Base-by-base conservation (phyloP, 768 basidiomycete species). In the Leccinum imitatum region DNA sequence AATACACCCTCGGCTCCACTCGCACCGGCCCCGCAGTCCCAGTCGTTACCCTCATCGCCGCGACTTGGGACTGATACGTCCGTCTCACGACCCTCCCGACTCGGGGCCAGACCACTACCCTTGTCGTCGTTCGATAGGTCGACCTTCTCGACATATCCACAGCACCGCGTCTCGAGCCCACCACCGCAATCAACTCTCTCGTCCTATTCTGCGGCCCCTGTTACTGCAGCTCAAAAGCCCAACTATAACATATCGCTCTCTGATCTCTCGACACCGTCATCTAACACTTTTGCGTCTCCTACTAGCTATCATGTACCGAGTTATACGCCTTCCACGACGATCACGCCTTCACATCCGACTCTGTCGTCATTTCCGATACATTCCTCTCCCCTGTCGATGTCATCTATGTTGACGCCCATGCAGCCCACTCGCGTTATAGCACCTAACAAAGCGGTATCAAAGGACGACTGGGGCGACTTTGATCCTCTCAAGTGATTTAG, bases 401-500 rank as follows among this genome's bases (percentile, higher is more conserved):
- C 80, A 27, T 76, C 79, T 50, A 71, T 91, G 54, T 74, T 92
- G 23, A 77, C 82, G 4, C 91, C 91, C 3, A 69, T 82, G 30
- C 84, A 84, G 61, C 78, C 82, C 11, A 74, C 80, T 11, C 81
- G 83, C 61, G 56, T 71, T 44, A 71, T 63, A 67, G 62, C 69
- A 19, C 31, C 77, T 6, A 71, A 78, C 15, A 85, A 84, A 63
- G 80, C 78, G 51, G 65, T 80, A 14, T 80, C 84, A 33, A 88
- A 87, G 65, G 81, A 86, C 63, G 86, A 86, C 60, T 91, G 89
- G 88, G 84, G 84, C 23, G 91, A 90, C 70, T 93, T 93, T 69
- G 91, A 93, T 76, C 91, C 91, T 13, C 72, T 73, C 30, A 73
- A 60, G 50, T 75, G 56, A 72, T 44, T 23, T 52, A 50, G 56